Evolutionary conservation across 495 filamentous ascomycete genomes (phyloP).

Genomic region (Neurospora sp.): DNA sequence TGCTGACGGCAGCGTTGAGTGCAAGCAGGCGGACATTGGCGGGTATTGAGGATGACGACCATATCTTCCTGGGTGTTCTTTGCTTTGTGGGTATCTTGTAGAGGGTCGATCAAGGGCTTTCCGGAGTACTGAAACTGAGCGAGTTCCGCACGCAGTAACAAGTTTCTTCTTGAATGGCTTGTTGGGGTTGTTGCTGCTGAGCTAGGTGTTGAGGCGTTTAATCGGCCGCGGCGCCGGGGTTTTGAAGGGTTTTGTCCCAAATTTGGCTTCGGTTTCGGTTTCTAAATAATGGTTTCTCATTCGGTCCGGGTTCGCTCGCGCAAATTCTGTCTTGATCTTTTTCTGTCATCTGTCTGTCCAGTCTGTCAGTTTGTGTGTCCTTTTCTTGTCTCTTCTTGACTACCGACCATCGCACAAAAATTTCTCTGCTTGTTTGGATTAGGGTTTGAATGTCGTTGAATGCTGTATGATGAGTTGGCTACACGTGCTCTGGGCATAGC

Average conservation of each 20-base stretch:
- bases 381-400: not conserved
- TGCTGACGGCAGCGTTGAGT: slow-evolving; percentile 10
- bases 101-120: not conserved
- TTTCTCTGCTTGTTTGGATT: not conserved
- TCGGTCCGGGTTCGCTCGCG: not conserved
- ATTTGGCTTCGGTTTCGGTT: not conserved
- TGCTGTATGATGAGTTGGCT: not conserved
- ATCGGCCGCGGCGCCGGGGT: not conserved
- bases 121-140: not conserved
- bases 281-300: not conserved
- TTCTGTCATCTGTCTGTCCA: not conserved
- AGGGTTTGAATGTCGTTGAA: not conserved
- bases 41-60: not conserved
- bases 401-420: not conserved
- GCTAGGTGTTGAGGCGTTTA: not conserved
- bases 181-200: not conserved
- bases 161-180: not conserved
- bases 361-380: not conserved
- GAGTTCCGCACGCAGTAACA: not conserved
- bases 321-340: not conserved
- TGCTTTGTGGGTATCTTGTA: not conserved
- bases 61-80: not conserved
- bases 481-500: not conserved
- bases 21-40: not conserved
- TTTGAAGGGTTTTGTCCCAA: not conserved